phyloP scores from a whole-genome alignment of 805 yeast genomes.

The Cyberlindnera saturnus region DNA sequence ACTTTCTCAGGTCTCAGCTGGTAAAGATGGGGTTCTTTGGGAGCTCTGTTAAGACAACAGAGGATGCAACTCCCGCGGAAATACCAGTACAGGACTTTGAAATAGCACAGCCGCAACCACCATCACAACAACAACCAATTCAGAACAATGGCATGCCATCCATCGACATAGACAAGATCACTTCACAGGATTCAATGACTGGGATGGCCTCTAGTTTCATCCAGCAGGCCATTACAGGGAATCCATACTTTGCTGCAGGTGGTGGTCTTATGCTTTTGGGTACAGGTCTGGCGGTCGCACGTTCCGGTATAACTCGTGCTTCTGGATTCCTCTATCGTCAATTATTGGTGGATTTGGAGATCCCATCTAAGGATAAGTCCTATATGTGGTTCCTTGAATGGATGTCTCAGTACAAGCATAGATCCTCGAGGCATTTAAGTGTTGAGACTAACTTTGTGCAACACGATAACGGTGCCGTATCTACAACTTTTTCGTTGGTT shows the following conservation, averaged over 20 bases:
- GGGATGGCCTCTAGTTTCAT: slow-evolving; percentile 34
- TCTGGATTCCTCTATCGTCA: slow-evolving; percentile 73
- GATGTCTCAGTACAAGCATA: slow-evolving; percentile 80
- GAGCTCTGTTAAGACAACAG: neutral
- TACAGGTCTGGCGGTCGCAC: slow-evolving; percentile 73
- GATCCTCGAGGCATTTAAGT: slow-evolving; percentile 77
- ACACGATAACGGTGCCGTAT: slow-evolving; percentile 88
- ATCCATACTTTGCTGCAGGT: slow-evolving; percentile 98
- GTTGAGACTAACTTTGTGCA: slow-evolving; percentile 84
- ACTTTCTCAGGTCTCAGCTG: too few species aligned
- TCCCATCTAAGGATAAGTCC: slow-evolving; percentile 88
- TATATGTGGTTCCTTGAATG: slow-evolving; percentile 94
- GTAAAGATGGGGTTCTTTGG: neutral
- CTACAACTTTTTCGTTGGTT: slow-evolving; percentile 82
- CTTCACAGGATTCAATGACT: slow-evolving; percentile 19
- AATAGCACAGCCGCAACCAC: neutral
- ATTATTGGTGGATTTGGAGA: slow-evolving; percentile 85
- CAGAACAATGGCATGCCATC: slow-evolving; percentile 13
- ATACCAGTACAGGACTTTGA: too few species aligned
- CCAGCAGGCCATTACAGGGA: slow-evolving; percentile 52
- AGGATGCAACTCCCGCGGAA: too few species aligned
- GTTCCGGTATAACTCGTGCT: slow-evolving; percentile 59
- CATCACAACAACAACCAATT: slow-evolving; percentile 1
- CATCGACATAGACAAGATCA: slow-evolving; percentile 19
- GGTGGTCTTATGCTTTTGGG: slow-evolving; percentile 96